Percentiles rank a stretch among this genome's conserved stretches.
These are phyloP conservation scores for Tulasnella sp. DNA, from an alignment of 768 basidiomycete genomes.

Conservation along the genomic window DNA sequence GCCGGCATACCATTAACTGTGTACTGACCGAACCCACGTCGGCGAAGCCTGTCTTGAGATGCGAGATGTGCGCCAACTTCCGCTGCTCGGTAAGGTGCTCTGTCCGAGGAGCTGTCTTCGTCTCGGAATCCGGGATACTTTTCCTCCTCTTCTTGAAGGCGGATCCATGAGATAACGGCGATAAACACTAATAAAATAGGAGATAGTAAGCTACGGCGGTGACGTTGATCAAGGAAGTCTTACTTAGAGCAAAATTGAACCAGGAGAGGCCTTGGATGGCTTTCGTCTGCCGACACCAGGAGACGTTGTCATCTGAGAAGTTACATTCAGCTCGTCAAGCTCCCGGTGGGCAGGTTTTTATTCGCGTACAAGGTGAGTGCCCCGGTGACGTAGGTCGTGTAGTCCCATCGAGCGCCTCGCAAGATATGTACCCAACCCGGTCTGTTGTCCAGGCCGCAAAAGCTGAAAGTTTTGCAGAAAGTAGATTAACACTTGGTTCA, in stretches of 20 bases:
- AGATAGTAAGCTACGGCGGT: background rate
- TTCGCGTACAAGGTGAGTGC: background rate
- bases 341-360: too few relatives aligned
- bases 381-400: background rate
- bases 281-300: conserved; percentile 22
- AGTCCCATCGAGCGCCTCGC: conserved; percentile 16
- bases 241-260: conserved; percentile 4
- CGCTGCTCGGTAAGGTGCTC: background rate
- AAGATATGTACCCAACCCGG: background rate
- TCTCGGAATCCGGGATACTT: background rate
- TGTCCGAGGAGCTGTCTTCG: background rate
- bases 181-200: background rate
- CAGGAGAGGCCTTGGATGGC: conserved; percentile 7
- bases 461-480: background rate
- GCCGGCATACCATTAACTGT: background rate
- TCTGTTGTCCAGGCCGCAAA: conserved; percentile 7
- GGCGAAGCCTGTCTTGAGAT: background rate
- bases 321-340: background rate
- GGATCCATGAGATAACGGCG: background rate
- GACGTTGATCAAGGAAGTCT: background rate
- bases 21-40: conserved; percentile 1
- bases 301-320: conserved; percentile 5
- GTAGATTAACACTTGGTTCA: too few relatives aligned
- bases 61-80: background rate
- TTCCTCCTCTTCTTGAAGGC: conserved; percentile 1